Evolutionary conservation across 2,329 filamentous ascomycete genomes (phyloP), one percentile per base, ranked within the genome.

Genomic region (Colletotrichum sp.): DNA sequence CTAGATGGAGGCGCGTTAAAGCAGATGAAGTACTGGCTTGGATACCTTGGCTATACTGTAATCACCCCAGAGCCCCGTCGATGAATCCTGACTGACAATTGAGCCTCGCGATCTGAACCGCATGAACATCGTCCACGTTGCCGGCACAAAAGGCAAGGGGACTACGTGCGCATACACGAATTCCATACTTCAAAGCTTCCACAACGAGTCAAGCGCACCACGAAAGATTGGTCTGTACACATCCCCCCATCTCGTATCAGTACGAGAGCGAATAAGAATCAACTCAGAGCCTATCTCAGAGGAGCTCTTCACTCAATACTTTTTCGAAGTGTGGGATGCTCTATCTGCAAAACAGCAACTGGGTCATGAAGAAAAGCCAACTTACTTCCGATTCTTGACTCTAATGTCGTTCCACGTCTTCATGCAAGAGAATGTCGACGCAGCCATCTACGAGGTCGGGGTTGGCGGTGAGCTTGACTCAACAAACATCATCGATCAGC

Each of bases 171-270:
- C 59, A 3, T 61, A 32, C 5, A 61, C 28, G 10, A 28, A 61
- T n/a, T 61, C 59, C 59, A 61, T 61, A 0, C 28, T 61, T 13
- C 59, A 34, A 15, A 26, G n/a, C 18, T 61, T 61, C 18, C 30
- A 34, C 0, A 0, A 34, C 7, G 30, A 28, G 7, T 21, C 30
- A 18, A 6, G 1, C 18, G 4, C 1, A 12, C 30, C 59, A 21
- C 28, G 18, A 16, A 61, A 61, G 30, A 34, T 61, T 13, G 30
- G 30, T 18, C 59, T 61, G 2, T 61, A 61, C 8, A 61, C 59
- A 16, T 61, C 59, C 1, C 59, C 59, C 3, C 59, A 61, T 34
- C 28, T 61, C 16, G 18, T 61, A 8, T 32, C 59, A 6, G 59
- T 61, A 13, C 59, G 59, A 61, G 59, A 61, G 18, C 59, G 59